Evolutionary conservation across 2,329 filamentous ascomycete species (phyloP), one percentile per base, ranked within the genome.

Genomic region (Pseudopyrenochaeta lycopersici): DNA sequence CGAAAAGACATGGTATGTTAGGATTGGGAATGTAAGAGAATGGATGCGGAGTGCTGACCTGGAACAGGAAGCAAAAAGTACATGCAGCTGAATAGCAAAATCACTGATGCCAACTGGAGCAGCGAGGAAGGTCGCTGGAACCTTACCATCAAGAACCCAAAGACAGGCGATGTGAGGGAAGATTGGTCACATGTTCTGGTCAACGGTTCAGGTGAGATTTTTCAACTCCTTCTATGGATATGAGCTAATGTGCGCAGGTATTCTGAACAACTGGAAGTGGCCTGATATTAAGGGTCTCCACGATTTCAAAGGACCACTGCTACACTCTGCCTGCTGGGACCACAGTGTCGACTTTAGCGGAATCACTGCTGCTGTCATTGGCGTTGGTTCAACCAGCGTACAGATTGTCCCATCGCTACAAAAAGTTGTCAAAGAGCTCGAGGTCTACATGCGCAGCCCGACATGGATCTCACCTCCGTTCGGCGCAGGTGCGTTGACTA

Each of bases 1-100:
- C 88, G 0, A 77, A 77, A 7, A 89, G 90, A 61, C 82, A 90
- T 68, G 80, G 86, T 48, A 83, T 90, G 1, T 87, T 27, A 15
- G 6, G 2, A 15, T 46, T 27, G 4, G 17, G 21, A 30, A 15
- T 15, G 18, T 12, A 27, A 1, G 7, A 41, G 41, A 11, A 29
- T 39, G 51, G 29, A 62, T 40, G n/a, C n/a, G 7, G 14, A 29
- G 7, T 18, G 4, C 40, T 42, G 10, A 42, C 15, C 6, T 18
- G 11, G 23, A 30, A n/a, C 30, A 64, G 55, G 81, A 54, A 75
- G 78, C 54, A 71, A 73, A 56, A 79, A 79, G 56, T 77, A 80
- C 52, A 73, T 83, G 68, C 80, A 80, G 56, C 60, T 82, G 27
- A 75, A 75, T 23, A 79, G 79, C 56, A 74, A 78, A 41, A 75